A percentile compares a stretch with the other conserved stretches of the same genome.
Evolutionary conservation across 2,329 filamentous ascomycete genomes (phyloP).

Genomic region (Teratosphaeria pseudoeucalypti): DNA sequence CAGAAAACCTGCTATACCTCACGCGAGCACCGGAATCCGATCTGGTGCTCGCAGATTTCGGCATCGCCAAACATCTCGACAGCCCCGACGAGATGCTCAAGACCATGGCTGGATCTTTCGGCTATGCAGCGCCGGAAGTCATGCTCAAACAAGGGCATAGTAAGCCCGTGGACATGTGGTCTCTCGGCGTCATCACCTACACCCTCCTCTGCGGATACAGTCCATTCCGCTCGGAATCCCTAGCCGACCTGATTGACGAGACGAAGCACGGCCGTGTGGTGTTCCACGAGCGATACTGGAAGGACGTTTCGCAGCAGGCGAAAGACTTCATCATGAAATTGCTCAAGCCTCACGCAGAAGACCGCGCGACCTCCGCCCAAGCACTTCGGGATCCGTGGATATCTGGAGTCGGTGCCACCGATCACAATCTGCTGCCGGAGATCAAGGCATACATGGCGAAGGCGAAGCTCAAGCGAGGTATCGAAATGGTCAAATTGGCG

Average conservation of each 20-base stretch:
- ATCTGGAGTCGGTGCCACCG: slow-evolving; percentile 77
- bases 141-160: slow-evolving; percentile 97
- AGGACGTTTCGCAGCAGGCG: slow-evolving; percentile 87
- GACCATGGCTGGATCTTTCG: slow-evolving; percentile 97
- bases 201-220: slow-evolving; percentile 97
- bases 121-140: slow-evolving; percentile 93
- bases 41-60: slow-evolving; percentile 91
- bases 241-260: slow-evolving; percentile 88
- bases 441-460: slow-evolving; percentile 90
- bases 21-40: slow-evolving; percentile 67
- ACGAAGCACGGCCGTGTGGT: slow-evolving; percentile 74
- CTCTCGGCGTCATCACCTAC: slow-evolving; percentile 95
- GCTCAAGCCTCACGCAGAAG: slow-evolving; percentile 65
- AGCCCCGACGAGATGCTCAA: slow-evolving; percentile 83
- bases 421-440: slow-evolving; percentile 95
- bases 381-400: slow-evolving; percentile 52
- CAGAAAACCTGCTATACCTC: slow-evolving; percentile 92
- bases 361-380: slow-evolving; percentile 57
- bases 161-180: slow-evolving; percentile 99
- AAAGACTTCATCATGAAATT: slow-evolving; percentile 86
- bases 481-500: slow-evolving; percentile 90
- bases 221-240: slow-evolving; percentile 89
- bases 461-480: slow-evolving; percentile 80
- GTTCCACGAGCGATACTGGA: slow-evolving; percentile 98
- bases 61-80: slow-evolving; percentile 96